A percentile compares a stretch with the other conserved stretches of the same genome.
Evolutionary conservation across 2,329 filamentous ascomycete genomes (phyloP).

Genomic region (Alternaria arbusti): DNA sequence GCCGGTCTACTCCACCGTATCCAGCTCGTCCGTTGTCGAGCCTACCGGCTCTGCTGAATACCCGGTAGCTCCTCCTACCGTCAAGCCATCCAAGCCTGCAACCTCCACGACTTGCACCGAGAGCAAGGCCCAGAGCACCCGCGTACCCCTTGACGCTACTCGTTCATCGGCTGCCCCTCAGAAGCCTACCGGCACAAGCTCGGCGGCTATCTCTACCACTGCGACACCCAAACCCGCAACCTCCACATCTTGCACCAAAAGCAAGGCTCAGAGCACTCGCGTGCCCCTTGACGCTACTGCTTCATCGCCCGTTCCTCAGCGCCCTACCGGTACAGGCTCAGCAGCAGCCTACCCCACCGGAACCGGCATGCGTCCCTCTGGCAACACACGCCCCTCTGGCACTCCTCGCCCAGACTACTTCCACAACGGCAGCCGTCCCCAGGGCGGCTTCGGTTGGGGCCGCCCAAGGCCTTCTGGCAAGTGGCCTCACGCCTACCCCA

Average conservation of each 20-base stretch:
- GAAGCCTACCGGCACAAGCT: conserved; percentile 5
- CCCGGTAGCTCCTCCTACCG: conserved; percentile 4
- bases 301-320: not conserved
- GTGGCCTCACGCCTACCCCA: conserved; percentile 12
- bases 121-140: not conserved
- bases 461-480: conserved; percentile 24
- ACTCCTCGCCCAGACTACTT: conserved; percentile 7
- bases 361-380: conserved; percentile 6
- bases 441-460: conserved; percentile 18
- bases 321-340: conserved; percentile 7
- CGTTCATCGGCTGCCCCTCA: conserved; percentile 2
- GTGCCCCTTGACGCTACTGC: conserved; percentile 4
- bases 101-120: not conserved
- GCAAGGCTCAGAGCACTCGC: not conserved
- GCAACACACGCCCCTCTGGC: conserved; percentile 4
- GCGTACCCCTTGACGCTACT: conserved; percentile 3
- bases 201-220: conserved; percentile 2
- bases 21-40: conserved; percentile 11
- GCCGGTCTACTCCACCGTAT: conserved; percentile 21
- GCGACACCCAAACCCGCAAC: not conserved
- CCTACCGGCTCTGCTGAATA: conserved; percentile 9
- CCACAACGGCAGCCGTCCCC: conserved; percentile 7
- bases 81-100: not conserved
- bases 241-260: not conserved
- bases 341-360: conserved; percentile 2